Evolutionary conservation across 805 yeast species (phyloP).

Genomic region (Ogataea naganishii): DNA sequence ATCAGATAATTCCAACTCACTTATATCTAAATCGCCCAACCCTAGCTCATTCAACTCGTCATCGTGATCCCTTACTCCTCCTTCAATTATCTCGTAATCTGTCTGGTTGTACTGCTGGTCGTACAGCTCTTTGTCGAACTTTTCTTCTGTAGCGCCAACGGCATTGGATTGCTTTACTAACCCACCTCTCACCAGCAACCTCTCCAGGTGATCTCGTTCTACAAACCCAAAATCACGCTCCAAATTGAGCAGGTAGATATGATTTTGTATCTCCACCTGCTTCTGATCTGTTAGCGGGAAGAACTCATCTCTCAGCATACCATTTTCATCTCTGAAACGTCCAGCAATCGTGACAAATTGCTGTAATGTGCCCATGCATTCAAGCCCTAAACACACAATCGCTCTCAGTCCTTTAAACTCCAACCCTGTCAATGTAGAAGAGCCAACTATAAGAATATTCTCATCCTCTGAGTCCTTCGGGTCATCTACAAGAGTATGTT

Average conservation of each 20-base stretch:
- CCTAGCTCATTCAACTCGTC: too few relatives aligned
- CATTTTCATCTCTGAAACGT: constrained; percentile 15
- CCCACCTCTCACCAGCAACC: constrained; percentile 19
- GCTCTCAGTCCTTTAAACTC: constrained; percentile 17
- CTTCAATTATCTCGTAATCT: too few relatives aligned
- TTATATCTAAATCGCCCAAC: too few relatives aligned
- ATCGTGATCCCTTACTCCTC: too few relatives aligned
- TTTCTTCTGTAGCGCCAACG: constrained; percentile 14
- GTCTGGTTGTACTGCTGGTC: not conserved
- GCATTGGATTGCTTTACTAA: constrained; percentile 13
- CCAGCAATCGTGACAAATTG: constrained; percentile 17
- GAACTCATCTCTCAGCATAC: constrained; percentile 10
- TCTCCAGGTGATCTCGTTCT: constrained; percentile 24
- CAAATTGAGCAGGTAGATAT: constrained; percentile 11
- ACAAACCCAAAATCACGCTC: constrained; percentile 15
- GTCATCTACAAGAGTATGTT: not conserved
- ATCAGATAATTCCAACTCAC: too few relatives aligned
- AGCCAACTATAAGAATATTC: constrained; percentile 16
- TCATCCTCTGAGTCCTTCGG: constrained; percentile 2
- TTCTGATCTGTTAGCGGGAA: not conserved
- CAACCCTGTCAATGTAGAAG: constrained; percentile 18
- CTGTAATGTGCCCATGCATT: constrained; percentile 16
- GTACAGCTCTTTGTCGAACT: constrained; percentile 7
- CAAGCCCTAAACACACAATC: constrained; percentile 22
- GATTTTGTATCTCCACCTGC: too few relatives aligned